Conservation (phyloP, 306 rosid genomes). For the Vigna nakashimae region DNA sequence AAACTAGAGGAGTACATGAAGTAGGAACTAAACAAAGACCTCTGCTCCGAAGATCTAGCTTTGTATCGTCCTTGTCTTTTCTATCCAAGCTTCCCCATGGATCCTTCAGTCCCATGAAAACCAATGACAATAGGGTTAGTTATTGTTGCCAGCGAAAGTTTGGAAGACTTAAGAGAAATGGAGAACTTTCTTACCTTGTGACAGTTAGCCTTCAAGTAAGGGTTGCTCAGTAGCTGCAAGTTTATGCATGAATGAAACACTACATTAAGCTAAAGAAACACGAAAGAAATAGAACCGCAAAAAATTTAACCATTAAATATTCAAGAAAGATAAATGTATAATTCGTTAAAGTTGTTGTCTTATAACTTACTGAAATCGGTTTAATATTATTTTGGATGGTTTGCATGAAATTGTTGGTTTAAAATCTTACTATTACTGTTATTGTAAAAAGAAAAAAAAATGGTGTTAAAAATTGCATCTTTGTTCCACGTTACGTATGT, state of each 20-base stretch:
- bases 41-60: slow-evolving; percentile 69
- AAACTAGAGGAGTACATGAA: slow-evolving; percentile 80
- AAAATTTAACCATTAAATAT: neutral
- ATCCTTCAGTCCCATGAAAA: slow-evolving; percentile 51
- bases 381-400: neutral
- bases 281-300: neutral
- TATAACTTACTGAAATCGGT: neutral
- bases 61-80: slow-evolving; percentile 63
- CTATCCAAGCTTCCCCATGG: slow-evolving; percentile 75
- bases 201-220: slow-evolving; percentile 75
- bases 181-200: slow-evolving; percentile 59
- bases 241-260: neutral
- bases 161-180: neutral
- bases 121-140: neutral
- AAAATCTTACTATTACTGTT: neutral
- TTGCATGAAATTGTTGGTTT: neutral
- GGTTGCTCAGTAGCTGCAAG: slow-evolving; percentile 77
- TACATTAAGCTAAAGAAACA: slow-evolving; percentile 1
- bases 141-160: neutral
- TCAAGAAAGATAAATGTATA: neutral
- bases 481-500: slow-evolving; percentile 3
- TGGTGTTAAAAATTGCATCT: slow-evolving; percentile 2
- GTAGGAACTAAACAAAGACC: slow-evolving; percentile 92
- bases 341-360: neutral
- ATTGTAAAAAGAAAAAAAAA: neutral